Evolutionary conservation across 2,329 filamentous ascomycete species (phyloP), one percentile per base, ranked within the genome.

Genomic region (Aspergillus viridinutans): DNA sequence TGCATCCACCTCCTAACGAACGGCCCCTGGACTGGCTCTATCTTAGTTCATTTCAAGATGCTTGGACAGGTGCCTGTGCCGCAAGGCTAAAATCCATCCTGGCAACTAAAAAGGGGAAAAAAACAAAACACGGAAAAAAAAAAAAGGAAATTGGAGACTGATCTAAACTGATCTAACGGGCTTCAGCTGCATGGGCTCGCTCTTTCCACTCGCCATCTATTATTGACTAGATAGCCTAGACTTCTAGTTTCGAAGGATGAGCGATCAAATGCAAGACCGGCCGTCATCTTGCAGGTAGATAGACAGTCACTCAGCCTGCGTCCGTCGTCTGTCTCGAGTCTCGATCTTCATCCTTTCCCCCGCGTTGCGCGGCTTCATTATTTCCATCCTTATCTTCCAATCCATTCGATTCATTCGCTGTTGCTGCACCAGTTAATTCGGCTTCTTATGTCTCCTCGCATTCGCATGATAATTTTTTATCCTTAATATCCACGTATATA

Each of bases 1-100:
- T 38, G 32, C 32, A 38, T 38, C 32, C 32, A 38, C 32, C 32
- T 17, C 32, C 32, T 38, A 38, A 38, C 29, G 51, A 29, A 42
- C 56, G 52, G 43, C 47, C 32, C 52, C 56, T 60, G 42, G 40
- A 20, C 42, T 21, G 42, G 21, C 10, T 20, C 21, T 14, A 20
- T 23, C 42, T 45, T 45, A 45, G 42, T 45, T 17, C 20, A 9
- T 5, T 45, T 23, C 42, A 17, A 23, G 20, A 23, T 45, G 42
- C 21, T 45, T 17, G 17, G 42, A 4, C 42, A 20, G 32, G 32
- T 17, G 1, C 32, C 32, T 38, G 32, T 38, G 32, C 32, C 14
- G 32, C 32, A 38, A 38, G 32, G 32, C 32, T 38, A 38, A 38
- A 38, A 32, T 14, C 12, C 12, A 14, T 32, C 29, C 29, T 25